These are phyloP conservation scores for Mycena citricolor DNA, from an alignment of 1,284 basidiomycete genomes.

Conservation along the genomic window DNA sequence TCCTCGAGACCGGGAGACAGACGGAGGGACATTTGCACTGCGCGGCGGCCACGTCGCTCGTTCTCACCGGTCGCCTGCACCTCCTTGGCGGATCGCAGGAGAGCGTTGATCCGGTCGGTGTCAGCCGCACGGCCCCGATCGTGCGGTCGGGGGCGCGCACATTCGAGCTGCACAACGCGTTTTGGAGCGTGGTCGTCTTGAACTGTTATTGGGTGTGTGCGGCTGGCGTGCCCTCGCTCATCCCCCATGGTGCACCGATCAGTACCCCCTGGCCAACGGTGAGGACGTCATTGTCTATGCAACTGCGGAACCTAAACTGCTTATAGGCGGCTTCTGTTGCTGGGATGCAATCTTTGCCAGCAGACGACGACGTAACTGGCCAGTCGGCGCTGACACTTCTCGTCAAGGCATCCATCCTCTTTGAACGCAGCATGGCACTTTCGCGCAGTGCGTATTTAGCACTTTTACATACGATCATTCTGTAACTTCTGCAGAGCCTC, in stretches of 20 bases:
- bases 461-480: neutral
- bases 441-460: conserved; percentile 1
- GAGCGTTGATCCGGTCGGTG: neutral
- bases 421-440: conserved; percentile 11
- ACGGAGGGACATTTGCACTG: conserved; percentile 8
- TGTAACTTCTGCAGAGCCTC: neutral
- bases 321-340: neutral
- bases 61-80: conserved; percentile 9
- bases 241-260: conserved; percentile 7
- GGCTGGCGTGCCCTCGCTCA: conserved; percentile 5
- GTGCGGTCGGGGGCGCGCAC: neutral
- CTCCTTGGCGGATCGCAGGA: neutral
- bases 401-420: conserved; percentile 9
- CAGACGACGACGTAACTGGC: neutral
- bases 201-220: conserved; percentile 14
- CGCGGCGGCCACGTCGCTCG: conserved; percentile 12
- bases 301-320: neutral
- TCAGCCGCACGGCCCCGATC: neutral
- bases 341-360: too few species aligned
- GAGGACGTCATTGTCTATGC: neutral
- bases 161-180: conserved; percentile 3
- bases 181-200: conserved; percentile 16
- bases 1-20: conserved; percentile 1
- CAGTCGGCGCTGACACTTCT: conserved; percentile 1
- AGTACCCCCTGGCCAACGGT: conserved; percentile 15